phyloP scores from a whole-genome alignment of 192 early-diverging fungal genomes.

The Backusella macrospora region DNA sequence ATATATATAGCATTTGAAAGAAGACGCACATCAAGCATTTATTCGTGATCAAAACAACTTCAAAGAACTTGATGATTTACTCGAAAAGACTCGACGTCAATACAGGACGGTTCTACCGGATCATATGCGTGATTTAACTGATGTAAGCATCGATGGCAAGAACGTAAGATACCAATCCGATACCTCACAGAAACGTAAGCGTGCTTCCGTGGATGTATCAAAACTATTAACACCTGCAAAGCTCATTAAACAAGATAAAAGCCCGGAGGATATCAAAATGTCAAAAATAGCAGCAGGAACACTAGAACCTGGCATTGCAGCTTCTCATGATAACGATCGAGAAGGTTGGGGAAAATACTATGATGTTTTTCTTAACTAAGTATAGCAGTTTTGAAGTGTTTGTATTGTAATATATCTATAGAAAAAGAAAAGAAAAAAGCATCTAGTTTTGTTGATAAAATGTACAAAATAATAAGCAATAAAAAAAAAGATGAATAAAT shows the following conservation, averaged over 20 bases:
- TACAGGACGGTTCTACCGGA: constrained; percentile 13
- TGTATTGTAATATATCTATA: too few species aligned
- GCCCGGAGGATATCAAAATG: neutral
- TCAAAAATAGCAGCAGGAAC: neutral
- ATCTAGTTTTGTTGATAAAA: too few species aligned
- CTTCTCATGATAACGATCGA: neutral
- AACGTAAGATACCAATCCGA: constrained; percentile 14
- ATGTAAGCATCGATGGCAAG: constrained; percentile 17
- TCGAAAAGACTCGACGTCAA: constrained; percentile 11
- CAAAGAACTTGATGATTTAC: constrained; percentile 5
- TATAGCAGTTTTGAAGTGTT: too few species aligned
- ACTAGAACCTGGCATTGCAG: too few species aligned
- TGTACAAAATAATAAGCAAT: too few species aligned
- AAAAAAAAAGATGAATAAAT: too few species aligned
- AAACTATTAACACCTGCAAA: constrained; percentile 3
- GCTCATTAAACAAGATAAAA: neutral
- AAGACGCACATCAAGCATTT: constrained; percentile 22
- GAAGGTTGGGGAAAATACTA: constrained; percentile 1
- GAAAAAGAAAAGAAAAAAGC: too few species aligned
- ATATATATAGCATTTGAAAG: constrained; percentile 19
- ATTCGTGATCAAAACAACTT: constrained; percentile 21
- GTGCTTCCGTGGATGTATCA: neutral
- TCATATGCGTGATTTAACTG: neutral
- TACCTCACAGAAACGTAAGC: constrained; percentile 6
- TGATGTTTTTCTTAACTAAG: neutral